A percentile compares a stretch with the other conserved stretches of the same genome.
Conservation (phyloP, 352 stramenopile genomes). For the Phytophthora sp. region DNA sequence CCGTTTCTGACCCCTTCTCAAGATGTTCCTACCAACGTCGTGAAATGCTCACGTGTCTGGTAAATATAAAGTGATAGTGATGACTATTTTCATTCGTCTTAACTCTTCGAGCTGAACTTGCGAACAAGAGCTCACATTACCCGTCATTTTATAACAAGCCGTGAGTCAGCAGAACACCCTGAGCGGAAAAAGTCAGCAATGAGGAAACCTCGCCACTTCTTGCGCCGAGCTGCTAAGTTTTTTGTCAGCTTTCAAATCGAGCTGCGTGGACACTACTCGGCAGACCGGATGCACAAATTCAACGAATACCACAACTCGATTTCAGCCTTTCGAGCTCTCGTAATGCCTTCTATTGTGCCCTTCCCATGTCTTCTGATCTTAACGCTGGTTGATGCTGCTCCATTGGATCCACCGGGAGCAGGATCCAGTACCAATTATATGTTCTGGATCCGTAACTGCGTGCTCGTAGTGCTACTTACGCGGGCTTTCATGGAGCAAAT, state of each 20-base stretch:
- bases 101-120: too few relatives aligned
- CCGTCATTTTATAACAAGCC: too few relatives aligned
- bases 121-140: too few relatives aligned
- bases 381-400: neutral
- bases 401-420: neutral
- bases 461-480: neutral
- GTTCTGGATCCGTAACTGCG: neutral
- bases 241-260: neutral
- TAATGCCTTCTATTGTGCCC: neutral
- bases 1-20: too few relatives aligned
- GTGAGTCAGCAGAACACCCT: too few relatives aligned
- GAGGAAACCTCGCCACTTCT: neutral
- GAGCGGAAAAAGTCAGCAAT: too few relatives aligned
- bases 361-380: neutral
- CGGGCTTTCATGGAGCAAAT: neutral
- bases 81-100: too few relatives aligned
- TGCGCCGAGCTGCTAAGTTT: neutral
- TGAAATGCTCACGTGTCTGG: too few relatives aligned
- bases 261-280: neutral
- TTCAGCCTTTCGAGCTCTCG: neutral
- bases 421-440: neutral
- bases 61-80: too few relatives aligned
- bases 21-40: too few relatives aligned
- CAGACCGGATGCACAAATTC: neutral
- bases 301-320: neutral